Conservation (phyloP, 164 flowering plant genomes). For the Paratinospora sagittata region DNA sequence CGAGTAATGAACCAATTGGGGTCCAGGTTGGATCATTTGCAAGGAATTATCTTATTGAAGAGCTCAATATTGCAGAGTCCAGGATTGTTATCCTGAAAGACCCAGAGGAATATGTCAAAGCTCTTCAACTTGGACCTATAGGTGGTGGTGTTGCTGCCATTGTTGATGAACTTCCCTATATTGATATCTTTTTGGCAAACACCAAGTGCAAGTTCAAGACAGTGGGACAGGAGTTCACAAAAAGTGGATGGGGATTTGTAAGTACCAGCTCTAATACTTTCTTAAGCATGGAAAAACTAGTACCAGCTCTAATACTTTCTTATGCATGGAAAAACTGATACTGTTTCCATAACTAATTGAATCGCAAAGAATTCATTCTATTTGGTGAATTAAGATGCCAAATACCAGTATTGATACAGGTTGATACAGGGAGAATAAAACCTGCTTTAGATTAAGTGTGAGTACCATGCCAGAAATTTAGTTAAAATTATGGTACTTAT, state of each 20-base stretch:
- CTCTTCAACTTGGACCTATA: constrained; percentile 57
- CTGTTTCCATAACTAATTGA: neutral
- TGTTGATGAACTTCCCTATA: constrained; percentile 87
- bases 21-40: constrained; percentile 86
- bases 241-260: constrained; percentile 98
- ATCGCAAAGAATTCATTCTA: neutral
- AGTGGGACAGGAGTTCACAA: constrained; percentile 84
- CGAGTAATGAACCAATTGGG: constrained; percentile 65
- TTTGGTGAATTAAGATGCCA: neutral
- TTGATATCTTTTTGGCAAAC: constrained; percentile 56
- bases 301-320: too few relatives aligned
- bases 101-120: constrained; percentile 39
- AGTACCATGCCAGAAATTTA: neutral
- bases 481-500: too few relatives aligned
- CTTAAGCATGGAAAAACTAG: constrained; percentile 1
- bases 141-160: constrained; percentile 84
- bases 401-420: too few relatives aligned
- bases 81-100: constrained; percentile 40
- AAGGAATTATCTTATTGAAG: constrained; percentile 54
- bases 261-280: constrained; percentile 29
- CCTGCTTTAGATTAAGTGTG: neutral
- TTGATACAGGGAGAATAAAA: neutral
- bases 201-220: constrained; percentile 50
- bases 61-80: constrained; percentile 58
- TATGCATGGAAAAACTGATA: too few relatives aligned